These are phyloP conservation scores for Calonectria montana DNA, from an alignment of 2,329 filamentous ascomycete genomes.

Conservation along the genomic window DNA sequence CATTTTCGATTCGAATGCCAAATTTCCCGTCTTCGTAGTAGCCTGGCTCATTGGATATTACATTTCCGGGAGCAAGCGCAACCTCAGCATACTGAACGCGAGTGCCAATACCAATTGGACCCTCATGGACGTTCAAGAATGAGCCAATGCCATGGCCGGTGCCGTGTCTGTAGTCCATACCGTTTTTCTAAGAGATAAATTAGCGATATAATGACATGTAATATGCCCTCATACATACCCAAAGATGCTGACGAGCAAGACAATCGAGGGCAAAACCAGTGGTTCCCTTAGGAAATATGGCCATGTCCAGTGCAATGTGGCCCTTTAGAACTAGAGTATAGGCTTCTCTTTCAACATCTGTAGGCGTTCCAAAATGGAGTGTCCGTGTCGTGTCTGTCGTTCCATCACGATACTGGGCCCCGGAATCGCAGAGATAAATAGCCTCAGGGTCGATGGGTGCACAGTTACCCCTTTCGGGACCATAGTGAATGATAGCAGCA, in stretches of 20 bases:
- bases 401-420: conserved; percentile 94
- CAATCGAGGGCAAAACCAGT: conserved; percentile 92
- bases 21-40: conserved; percentile 97
- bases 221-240: conserved; percentile 66
- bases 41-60: conserved; percentile 94
- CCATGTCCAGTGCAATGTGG: conserved; percentile 87
- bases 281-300: conserved; percentile 93
- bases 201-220: conserved; percentile 20
- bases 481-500: conserved; percentile 96
- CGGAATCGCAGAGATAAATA: conserved; percentile 96
- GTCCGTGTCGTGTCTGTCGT: conserved; percentile 97
- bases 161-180: conserved; percentile 94
- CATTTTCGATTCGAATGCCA: conserved; percentile 96
- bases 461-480: conserved; percentile 85
- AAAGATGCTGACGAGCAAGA: conserved; percentile 90
- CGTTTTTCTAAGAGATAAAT: conserved; percentile 59
- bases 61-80: conserved; percentile 88
- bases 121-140: conserved; percentile 96
- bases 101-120: conserved; percentile 95
- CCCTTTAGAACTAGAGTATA: conserved; percentile 97
- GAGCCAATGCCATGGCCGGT: conserved; percentile 97
- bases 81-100: conserved; percentile 93
- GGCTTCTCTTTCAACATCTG: conserved; percentile 84
- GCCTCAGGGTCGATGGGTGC: conserved; percentile 84
- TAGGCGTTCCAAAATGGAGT: conserved; percentile 89